A percentile compares a stretch with the other conserved stretches of the same genome.
Conservation (phyloP, 1,139 yeast species). For the Blastobotrys capitulatus region DNA sequence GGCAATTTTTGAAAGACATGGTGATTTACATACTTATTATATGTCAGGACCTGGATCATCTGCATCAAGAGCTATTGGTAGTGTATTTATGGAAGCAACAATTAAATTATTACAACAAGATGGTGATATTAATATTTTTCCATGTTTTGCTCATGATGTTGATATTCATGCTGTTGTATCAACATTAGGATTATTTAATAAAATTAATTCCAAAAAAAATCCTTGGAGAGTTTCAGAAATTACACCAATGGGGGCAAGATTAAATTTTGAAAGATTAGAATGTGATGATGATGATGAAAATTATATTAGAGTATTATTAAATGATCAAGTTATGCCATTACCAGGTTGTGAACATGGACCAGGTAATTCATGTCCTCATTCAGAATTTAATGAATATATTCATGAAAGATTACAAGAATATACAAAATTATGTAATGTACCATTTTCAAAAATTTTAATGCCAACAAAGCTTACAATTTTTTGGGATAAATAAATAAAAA, state of each 20-base stretch:
- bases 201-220: background rate
- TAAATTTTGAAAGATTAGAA: conserved; percentile 44
- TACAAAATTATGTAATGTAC: conserved; percentile 4
- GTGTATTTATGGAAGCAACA: conserved; percentile 47
- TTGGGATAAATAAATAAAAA: conserved; percentile 6
- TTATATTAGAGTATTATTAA: conserved; percentile 43
- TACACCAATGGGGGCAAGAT: conserved; percentile 50
- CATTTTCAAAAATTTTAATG: background rate
- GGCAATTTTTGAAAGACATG: conserved; percentile 40
- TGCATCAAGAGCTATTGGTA: conserved; percentile 40
- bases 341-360: conserved; percentile 46
- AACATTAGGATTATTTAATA: conserved; percentile 41
- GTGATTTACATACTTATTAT: conserved; percentile 44
- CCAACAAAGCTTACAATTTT: conserved; percentile 8
- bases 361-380: conserved; percentile 31
- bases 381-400: conserved; percentile 10
- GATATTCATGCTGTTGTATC: conserved; percentile 43
- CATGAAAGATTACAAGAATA: conserved; percentile 2
- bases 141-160: conserved; percentile 51
- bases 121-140: conserved; percentile 29
- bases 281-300: conserved; percentile 31
- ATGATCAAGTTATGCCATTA: conserved; percentile 54
- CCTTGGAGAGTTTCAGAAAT: conserved; percentile 32
- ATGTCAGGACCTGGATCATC: conserved; percentile 46
- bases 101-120: conserved; percentile 40